phyloP scores from a whole-genome alignment of 2,329 filamentous ascomycete species.

The Diaporthe helianthi region DNA sequence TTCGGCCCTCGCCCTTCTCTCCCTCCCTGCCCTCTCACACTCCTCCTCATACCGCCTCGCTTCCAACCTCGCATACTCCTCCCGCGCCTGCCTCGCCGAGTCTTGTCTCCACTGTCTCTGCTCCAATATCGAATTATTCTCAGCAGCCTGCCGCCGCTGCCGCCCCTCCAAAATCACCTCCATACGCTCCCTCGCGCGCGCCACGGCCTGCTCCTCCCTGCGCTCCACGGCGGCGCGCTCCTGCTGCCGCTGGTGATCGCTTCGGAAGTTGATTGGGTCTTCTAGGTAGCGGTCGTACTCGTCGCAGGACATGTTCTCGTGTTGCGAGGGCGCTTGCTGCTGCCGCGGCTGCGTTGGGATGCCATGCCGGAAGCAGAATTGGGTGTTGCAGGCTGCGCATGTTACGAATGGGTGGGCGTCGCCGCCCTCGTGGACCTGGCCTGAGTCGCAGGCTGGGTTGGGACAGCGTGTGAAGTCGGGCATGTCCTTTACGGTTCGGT shows the following conservation, averaged over 20 bases:
- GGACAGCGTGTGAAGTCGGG: conserved; percentile 52
- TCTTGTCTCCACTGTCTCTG: too few species aligned
- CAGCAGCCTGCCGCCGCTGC: neutral
- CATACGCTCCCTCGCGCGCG: conserved; percentile 51
- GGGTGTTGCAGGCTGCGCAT: conserved; percentile 38
- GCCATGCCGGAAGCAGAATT: conserved; percentile 42
- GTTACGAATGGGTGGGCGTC: conserved; percentile 41
- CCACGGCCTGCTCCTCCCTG: conserved; percentile 44
- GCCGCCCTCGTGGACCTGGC: conserved; percentile 50
- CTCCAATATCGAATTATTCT: too few species aligned
- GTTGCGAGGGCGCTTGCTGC: conserved; percentile 29
- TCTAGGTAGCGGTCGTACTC: conserved; percentile 38
- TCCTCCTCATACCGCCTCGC: conserved; percentile 14
- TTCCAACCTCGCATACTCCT: conserved; percentile 4
- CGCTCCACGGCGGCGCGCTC: conserved; percentile 43
- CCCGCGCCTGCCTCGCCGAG: neutral
- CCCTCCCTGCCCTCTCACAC: neutral
- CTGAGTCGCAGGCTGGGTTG: conserved; percentile 47
- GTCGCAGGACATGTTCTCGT: conserved; percentile 37
- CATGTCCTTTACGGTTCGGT: conserved; percentile 41
- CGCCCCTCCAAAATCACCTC: conserved; percentile 35
- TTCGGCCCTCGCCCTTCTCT: conserved; percentile 14
- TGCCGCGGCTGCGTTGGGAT: conserved; percentile 21
- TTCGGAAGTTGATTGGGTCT: conserved; percentile 31
- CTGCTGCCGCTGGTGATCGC: conserved; percentile 43